Conservation (phyloP, 164 flowering plant species). For the Paratinospora sagittata region DNA sequence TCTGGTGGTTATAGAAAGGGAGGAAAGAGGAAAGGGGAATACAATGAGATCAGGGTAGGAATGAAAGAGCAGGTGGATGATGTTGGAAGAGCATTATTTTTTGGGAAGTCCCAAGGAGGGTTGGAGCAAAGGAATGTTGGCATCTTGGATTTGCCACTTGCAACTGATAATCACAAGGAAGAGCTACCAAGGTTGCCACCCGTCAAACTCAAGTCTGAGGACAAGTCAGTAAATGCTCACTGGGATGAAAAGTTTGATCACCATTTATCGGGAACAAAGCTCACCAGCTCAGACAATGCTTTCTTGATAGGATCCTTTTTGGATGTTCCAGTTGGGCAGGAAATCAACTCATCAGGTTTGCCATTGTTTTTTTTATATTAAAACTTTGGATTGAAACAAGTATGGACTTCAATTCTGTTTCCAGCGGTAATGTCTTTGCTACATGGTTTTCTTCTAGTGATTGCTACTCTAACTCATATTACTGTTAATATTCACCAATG, state of each 20-base stretch:
- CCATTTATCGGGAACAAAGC: conserved; percentile 50
- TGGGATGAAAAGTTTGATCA: conserved; percentile 82
- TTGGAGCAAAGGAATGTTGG: conserved; percentile 41
- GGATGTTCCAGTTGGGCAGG: conserved; percentile 95
- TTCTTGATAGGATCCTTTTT: conserved; percentile 74
- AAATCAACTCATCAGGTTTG: conserved; percentile 69
- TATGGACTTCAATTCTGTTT: too few relatives aligned
- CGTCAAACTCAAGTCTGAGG: conserved; percentile 87
- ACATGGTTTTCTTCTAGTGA: too few relatives aligned
- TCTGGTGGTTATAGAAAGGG: conserved; percentile 36
- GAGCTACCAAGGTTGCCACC: conserved; percentile 85
- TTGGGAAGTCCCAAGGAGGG: conserved; percentile 46
- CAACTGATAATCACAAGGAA: conserved; percentile 56
- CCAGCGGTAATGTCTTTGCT: too few relatives aligned
- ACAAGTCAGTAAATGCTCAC: conserved; percentile 44
- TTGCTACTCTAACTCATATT: too few relatives aligned
- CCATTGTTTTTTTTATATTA: background rate
- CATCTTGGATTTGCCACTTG: conserved; percentile 34
- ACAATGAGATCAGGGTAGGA: conserved; percentile 33
- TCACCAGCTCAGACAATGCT: conserved; percentile 38
- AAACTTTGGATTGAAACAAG: too few relatives aligned
- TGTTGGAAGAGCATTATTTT: conserved; percentile 60
- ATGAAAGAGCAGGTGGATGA: conserved; percentile 75
- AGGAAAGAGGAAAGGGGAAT: conserved; percentile 42
- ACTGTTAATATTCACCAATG: too few relatives aligned